A percentile compares a stretch with the other conserved stretches of the same genome.
Conservation (phyloP, 768 basidiomycete genomes). For the Russula sp. region DNA sequence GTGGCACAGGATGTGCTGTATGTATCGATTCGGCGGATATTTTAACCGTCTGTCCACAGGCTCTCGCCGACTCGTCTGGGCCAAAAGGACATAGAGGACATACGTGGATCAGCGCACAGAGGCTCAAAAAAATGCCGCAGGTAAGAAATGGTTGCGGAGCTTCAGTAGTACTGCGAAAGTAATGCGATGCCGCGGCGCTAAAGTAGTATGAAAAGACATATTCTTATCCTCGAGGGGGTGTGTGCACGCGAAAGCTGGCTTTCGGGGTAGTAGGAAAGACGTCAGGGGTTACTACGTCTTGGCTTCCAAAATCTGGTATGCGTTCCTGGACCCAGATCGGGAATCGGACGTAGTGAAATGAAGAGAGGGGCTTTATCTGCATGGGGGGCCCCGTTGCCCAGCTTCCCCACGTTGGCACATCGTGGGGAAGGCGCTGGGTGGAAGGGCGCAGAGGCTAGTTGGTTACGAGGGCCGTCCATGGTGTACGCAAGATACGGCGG, state of each 20-base stretch:
- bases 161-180: no score
- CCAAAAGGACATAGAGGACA: not conserved
- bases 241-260: not conserved
- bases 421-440: not conserved
- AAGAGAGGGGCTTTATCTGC: not conserved
- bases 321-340: not conserved
- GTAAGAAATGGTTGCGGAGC: not conserved
- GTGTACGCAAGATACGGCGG: not conserved
- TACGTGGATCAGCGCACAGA: not conserved
- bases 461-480: not conserved
- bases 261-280: not conserved
- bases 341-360: not conserved
- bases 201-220: no score
- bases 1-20: not conserved
- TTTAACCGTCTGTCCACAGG: not conserved
- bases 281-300: not conserved
- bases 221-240: not conserved
- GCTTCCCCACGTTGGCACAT: not conserved
- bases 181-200: not conserved
- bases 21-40: not conserved
- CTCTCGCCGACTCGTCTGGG: not conserved
- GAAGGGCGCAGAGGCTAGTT: not conserved
- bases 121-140: not conserved
- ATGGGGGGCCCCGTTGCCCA: not conserved
- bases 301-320: not conserved